Evolutionary conservation across 345 rosid genomes (phyloP), one percentile per base, ranked within the genome.

Genomic region (Aurinia saxatilis): DNA sequence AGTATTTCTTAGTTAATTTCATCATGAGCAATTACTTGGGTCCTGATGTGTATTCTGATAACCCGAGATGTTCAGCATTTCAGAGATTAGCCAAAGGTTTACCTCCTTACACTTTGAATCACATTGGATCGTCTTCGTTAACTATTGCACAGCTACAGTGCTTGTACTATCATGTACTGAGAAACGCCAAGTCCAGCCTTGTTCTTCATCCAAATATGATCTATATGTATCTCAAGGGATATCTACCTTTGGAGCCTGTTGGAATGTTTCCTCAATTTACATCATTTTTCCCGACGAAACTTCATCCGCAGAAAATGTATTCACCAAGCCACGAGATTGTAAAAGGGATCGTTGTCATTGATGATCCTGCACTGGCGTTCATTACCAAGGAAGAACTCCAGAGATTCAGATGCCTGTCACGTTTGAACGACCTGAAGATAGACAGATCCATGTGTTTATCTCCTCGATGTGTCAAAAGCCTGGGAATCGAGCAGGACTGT

Each of bases 11-110:
- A 80, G 65, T 79, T 34, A 73, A 74, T 57, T 82, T 85, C 70
- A 64, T 81, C 36, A 79, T 82, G 88, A 58, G 79, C 39, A 74
- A 72, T 63, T 85, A 77, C 48, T 55, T 85, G 66, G 88, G 88
- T 63, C 91, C 91, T 53, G 91, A 82, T 75, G 70, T 85, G 49
- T 80, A 56, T 61, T 79, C 81, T 52, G 91, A 82, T 74, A 74
- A 72, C 52, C 86, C 86, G 67, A 76, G 86, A 66, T 45, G 69
- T 59, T 85, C 91, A 7, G 82, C 79, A 2, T 72, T 73, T 63
- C 79, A 78, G 37, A 74, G 91, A 76, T 37, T 78, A 64, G 79
- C 79, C 4, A 39, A 56, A 65, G 54, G 50, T 44, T 66, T 71
- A 46, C 80, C 81, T 2, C 91, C 88, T 10, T 85, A 81, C 72